These are phyloP conservation scores for Phytopythium mirpurense DNA, from an alignment of 352 stramenopile species.

Conservation along the genomic window DNA sequence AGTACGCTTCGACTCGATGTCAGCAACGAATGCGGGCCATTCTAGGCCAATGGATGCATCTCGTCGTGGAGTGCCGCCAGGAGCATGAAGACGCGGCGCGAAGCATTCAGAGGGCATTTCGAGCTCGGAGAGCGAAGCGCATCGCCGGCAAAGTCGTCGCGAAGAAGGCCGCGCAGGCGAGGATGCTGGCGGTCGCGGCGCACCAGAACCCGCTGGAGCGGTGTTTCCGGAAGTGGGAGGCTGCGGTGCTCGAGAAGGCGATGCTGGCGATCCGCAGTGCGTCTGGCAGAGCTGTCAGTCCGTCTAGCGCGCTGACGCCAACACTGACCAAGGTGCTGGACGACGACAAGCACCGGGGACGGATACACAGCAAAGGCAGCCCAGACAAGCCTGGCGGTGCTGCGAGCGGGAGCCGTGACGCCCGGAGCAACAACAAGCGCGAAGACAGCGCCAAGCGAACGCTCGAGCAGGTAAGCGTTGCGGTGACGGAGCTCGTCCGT, in stretches of 20 bases:
- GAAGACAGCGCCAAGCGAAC: constrained; percentile 10
- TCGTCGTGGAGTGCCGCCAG: constrained; percentile 5
- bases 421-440: constrained; percentile 1
- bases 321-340: constrained; percentile 1
- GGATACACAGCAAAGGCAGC: background rate
- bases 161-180: constrained; percentile 44
- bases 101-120: constrained; percentile 48
- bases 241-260: constrained; percentile 39
- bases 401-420: background rate
- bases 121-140: constrained; percentile 31
- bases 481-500: no score
- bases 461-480: constrained; percentile 48
- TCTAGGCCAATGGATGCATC: constrained; percentile 14
- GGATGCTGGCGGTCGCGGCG: constrained; percentile 29
- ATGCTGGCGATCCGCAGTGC: constrained; percentile 34
- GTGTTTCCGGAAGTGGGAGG: constrained; percentile 58
- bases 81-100: constrained; percentile 22
- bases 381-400: background rate
- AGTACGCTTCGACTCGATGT: constrained; percentile 12
- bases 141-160: constrained; percentile 33
- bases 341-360: background rate
- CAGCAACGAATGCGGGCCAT: constrained; percentile 15
- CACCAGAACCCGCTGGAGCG: constrained; percentile 52
- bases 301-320: background rate
- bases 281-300: background rate